Percentiles rank a stretch among this genome's conserved stretches.
phyloP scores from a whole-genome alignment of 257 asterid species.

The Plantago ovata region DNA sequence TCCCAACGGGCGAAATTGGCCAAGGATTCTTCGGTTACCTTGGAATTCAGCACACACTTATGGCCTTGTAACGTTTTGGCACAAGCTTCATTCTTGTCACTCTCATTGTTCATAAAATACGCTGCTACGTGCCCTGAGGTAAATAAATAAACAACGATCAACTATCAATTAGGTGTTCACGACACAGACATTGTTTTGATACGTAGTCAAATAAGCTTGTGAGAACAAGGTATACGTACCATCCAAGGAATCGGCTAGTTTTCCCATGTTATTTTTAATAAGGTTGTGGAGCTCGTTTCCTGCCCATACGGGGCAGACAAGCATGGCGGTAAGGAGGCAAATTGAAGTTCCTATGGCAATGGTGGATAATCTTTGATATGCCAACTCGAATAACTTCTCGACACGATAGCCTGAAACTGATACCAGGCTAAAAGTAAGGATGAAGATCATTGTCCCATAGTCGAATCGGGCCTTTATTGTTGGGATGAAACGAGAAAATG shows the following conservation, averaged over 20 bases:
- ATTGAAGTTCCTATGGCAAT: constrained; percentile 71
- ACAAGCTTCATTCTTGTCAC: constrained; percentile 23
- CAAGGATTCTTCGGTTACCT: constrained; percentile 76
- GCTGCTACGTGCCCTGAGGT: constrained; percentile 46
- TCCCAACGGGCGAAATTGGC: constrained; percentile 78
- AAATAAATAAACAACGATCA: neutral
- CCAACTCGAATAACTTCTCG: constrained; percentile 63
- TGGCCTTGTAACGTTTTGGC: constrained; percentile 40
- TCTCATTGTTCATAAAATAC: constrained; percentile 30
- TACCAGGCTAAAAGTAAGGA: constrained; percentile 79
- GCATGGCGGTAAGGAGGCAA: constrained; percentile 54
- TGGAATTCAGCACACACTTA: constrained; percentile 61
- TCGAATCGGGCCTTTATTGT: constrained; percentile 68
- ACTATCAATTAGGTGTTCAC: too few relatives aligned
- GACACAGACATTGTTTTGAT: too few relatives aligned
- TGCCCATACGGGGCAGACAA: constrained; percentile 79
- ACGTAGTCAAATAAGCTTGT: neutral
- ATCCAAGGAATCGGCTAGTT: constrained; percentile 74
- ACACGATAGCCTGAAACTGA: constrained; percentile 86
- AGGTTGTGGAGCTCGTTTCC: constrained; percentile 72
- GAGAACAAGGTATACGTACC: constrained; percentile 33
- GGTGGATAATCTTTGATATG: constrained; percentile 61
- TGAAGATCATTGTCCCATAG: constrained; percentile 76
- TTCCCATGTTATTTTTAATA: constrained; percentile 49
- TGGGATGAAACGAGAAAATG: constrained; percentile 83